Evolutionary conservation across 768 basidiomycete species (phyloP).

Genomic region (Naganishia onofrii): DNA sequence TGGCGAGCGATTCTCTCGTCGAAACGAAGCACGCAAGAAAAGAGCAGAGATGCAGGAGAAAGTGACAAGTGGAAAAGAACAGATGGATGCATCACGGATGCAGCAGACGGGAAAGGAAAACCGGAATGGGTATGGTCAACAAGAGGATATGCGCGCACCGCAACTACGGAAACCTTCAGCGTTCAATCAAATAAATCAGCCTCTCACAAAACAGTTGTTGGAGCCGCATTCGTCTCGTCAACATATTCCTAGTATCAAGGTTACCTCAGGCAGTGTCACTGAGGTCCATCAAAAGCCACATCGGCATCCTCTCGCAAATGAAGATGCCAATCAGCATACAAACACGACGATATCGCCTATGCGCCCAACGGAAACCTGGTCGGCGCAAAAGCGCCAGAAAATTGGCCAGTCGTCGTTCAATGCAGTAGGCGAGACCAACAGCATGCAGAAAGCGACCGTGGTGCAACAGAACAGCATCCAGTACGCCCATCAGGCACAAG

Average conservation of each 20-base stretch:
- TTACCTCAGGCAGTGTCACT: background rate
- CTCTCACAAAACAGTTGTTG: background rate
- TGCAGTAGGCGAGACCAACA: background rate
- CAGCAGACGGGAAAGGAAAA: background rate
- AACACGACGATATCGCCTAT: background rate
- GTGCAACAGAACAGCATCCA: background rate
- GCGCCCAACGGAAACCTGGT: background rate
- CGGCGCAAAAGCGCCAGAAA: background rate
- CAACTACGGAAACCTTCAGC: background rate
- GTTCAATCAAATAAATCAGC: background rate
- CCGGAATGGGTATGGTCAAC: background rate
- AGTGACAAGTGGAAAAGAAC: background rate
- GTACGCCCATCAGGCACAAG: background rate
- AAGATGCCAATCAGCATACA: background rate
- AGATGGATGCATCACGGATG: background rate
- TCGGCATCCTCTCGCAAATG: background rate
- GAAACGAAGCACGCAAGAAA: slow-evolving; percentile 9
- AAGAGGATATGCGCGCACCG: background rate
- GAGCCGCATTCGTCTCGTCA: background rate
- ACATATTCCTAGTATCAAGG: background rate
- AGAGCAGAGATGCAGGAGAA: slow-evolving; percentile 10
- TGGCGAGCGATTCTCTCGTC: slow-evolving; percentile 11
- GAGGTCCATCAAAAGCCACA: background rate
- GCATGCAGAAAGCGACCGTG: background rate
- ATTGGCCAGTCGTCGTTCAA: background rate